These are phyloP conservation scores for Inga oerstediana DNA, from an alignment of 306 rosid species.

Conservation along the genomic window DNA sequence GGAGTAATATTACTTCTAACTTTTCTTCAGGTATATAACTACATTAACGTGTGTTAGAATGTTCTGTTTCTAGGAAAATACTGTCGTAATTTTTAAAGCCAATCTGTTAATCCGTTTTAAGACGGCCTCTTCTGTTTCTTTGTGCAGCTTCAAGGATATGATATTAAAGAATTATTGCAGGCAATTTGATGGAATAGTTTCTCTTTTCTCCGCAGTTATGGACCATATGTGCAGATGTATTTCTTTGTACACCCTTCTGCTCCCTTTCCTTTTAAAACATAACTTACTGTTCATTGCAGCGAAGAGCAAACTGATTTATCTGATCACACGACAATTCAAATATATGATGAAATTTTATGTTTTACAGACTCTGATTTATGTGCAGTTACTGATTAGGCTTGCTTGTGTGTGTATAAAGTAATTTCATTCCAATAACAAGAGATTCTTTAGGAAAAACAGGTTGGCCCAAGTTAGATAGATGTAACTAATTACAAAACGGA, in stretches of 20 bases:
- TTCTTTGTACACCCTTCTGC: constrained; percentile 16
- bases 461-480: not conserved
- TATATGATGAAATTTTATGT: not conserved
- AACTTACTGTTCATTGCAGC: not conserved
- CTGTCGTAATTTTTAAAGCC: constrained; percentile 3
- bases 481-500: not conserved
- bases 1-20: constrained; percentile 92
- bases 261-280: constrained; percentile 17
- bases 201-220: constrained; percentile 19
- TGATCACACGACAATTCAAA: constrained; percentile 1
- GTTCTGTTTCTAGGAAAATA: not conserved
- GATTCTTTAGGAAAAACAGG: not conserved
- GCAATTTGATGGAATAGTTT: constrained; percentile 49
- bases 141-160: constrained; percentile 88
- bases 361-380: constrained; percentile 1
- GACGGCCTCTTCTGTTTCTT: constrained; percentile 27
- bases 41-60: not conserved
- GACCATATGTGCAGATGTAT: constrained; percentile 35
- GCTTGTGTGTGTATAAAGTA: not conserved
- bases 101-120: constrained; percentile 26
- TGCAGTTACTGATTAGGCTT: not conserved
- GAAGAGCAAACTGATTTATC: not conserved
- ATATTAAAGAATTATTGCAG: constrained; percentile 94
- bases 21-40: constrained; percentile 69
- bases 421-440: not conserved